A percentile compares a stretch with the other conserved stretches of the same genome.
phyloP scores from a whole-genome alignment of 805 yeast species.

The Yarrowia divulgata region DNA sequence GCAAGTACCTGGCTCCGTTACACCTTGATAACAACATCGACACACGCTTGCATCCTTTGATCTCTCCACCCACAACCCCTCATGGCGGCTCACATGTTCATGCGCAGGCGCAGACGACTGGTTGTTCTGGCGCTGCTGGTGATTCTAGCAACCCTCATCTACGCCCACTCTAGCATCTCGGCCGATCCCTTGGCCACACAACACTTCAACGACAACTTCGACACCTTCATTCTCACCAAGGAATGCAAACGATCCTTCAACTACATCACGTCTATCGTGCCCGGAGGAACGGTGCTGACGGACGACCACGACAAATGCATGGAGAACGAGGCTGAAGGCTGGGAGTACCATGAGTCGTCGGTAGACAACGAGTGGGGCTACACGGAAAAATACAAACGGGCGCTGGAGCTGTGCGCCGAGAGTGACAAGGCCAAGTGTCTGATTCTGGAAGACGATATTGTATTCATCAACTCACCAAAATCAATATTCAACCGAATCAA shows the following conservation, averaged over 20 bases:
- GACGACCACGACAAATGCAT: constrained; percentile 9
- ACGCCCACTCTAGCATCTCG: constrained; percentile 13
- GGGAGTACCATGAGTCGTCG: not conserved
- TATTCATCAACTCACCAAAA: constrained; percentile 38
- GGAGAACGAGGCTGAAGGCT: constrained; percentile 1
- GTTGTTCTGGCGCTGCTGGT: constrained; percentile 3
- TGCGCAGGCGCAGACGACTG: constrained; percentile 32
- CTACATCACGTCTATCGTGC: constrained; percentile 14
- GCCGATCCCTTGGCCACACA: constrained; percentile 19
- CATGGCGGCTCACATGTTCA: not conserved
- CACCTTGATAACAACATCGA: not conserved
- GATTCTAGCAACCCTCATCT: constrained; percentile 3
- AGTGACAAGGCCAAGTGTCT: constrained; percentile 42
- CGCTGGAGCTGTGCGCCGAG: constrained; percentile 36
- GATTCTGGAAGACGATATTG: constrained; percentile 43
- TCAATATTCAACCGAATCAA: constrained; percentile 38
- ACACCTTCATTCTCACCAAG: constrained; percentile 32
- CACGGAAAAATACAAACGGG: constrained; percentile 25
- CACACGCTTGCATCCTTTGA: not conserved
- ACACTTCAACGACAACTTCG: constrained; percentile 20
- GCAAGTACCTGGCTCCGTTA: too few species aligned
- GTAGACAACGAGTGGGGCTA: constrained; percentile 23
- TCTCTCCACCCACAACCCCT: not conserved
- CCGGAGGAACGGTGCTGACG: constrained; percentile 4
- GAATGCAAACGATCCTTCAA: constrained; percentile 25